These are phyloP conservation scores for Odontarrhena argentea DNA, from an alignment of 345 rosid genomes.

Conservation along the genomic window DNA sequence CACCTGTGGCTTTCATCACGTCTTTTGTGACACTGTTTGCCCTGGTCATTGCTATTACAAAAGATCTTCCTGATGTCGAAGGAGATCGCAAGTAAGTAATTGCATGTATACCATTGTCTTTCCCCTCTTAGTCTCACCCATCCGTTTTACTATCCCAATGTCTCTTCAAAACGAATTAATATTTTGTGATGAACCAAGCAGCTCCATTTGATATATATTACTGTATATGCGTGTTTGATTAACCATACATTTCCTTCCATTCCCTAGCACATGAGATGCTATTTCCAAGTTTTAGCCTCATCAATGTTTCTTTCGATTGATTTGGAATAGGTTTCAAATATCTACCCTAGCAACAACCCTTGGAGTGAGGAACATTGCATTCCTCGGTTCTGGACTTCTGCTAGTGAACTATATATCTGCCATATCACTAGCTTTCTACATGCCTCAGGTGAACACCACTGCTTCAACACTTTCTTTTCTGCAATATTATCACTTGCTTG, in stretches of 20 bases:
- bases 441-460: constrained; percentile 72
- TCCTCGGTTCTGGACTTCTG: constrained; percentile 84
- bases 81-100: constrained; percentile 92
- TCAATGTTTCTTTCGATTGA: background rate
- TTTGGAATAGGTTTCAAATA: constrained; percentile 71
- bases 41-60: constrained; percentile 88
- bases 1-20: constrained; percentile 95
- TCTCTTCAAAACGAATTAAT: background rate
- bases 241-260: background rate
- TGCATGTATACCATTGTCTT: constrained; percentile 10
- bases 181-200: background rate
- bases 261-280: background rate
- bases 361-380: constrained; percentile 93
- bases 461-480: background rate
- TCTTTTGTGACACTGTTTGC: constrained; percentile 90
- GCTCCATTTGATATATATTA: background rate
- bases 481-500: constrained; percentile 3
- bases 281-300: background rate
- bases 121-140: background rate
- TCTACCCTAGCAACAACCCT: constrained; percentile 91
- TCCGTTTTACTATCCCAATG: background rate
- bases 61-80: constrained; percentile 95
- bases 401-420: constrained; percentile 80
- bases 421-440: constrained; percentile 71
- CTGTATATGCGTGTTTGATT: background rate